phyloP scores from a whole-genome alignment of 2,329 filamentous ascomycete species.

The Fusarium globosum region DNA sequence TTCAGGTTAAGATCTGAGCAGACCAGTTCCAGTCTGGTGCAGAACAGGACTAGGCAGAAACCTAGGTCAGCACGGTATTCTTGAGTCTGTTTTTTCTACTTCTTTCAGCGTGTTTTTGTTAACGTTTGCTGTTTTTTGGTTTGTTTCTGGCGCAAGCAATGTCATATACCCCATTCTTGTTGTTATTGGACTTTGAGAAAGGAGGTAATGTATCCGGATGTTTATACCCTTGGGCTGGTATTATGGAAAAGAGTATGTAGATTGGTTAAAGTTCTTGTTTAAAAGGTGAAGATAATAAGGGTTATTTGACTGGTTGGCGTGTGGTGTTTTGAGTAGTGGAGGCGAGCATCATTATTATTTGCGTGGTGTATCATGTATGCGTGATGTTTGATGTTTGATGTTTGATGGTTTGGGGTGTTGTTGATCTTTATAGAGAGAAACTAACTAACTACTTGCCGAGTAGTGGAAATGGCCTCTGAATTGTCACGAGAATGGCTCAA shows the following conservation, averaged over 20 bases:
- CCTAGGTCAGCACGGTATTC: slow-evolving; percentile 17
- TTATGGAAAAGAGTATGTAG: slow-evolving; percentile 11
- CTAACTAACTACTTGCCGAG: neutral
- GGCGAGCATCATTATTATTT: neutral
- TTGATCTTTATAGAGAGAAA: neutral
- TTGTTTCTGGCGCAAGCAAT: slow-evolving; percentile 6
- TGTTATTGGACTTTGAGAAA: slow-evolving; percentile 15
- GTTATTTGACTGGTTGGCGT: neutral
- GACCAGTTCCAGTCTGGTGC: slow-evolving; percentile 31
- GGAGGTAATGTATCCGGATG: slow-evolving; percentile 23
- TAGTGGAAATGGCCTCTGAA: neutral
- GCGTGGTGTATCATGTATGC: neutral
- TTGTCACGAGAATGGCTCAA: neutral
- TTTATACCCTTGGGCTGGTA: slow-evolving; percentile 16
- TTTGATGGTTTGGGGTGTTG: neutral
- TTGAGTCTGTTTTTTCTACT: neutral
- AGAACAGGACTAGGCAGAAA: slow-evolving; percentile 34
- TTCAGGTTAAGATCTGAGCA: neutral
- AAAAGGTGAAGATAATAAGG: neutral
- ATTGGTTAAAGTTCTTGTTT: slow-evolving; percentile 7
- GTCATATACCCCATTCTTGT: slow-evolving; percentile 27
- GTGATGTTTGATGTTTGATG: neutral
- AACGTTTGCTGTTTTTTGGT: slow-evolving; percentile 1
- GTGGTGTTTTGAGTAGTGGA: neutral
- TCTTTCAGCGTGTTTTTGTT: neutral